Evolutionary conservation across 257 asterid species (phyloP).

Genomic region (Przewalskia tangutica): DNA sequence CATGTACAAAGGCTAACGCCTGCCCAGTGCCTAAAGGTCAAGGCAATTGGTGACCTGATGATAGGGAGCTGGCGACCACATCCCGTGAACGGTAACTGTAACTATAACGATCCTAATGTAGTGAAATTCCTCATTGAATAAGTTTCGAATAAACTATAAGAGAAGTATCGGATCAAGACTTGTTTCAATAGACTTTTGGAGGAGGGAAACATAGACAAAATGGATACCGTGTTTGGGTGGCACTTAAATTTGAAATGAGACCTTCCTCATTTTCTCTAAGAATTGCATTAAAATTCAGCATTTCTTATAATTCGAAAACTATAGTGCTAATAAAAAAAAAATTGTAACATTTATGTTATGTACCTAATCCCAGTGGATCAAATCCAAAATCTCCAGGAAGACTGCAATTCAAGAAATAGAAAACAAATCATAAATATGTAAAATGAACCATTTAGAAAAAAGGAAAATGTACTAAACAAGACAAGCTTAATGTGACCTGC

Average conservation of each 20-base stretch:
- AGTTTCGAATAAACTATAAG: not conserved
- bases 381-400: constrained; percentile 92
- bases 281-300: not conserved
- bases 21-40: not conserved
- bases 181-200: too few relatives aligned
- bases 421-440: not conserved
- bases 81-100: not conserved
- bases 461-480: not conserved
- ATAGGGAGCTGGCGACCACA: not conserved
- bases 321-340: not conserved
- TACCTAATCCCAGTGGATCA: constrained; percentile 84
- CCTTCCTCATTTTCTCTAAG: not conserved
- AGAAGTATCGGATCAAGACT: too few relatives aligned
- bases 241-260: not conserved
- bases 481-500: constrained; percentile 33
- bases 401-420: constrained; percentile 21
- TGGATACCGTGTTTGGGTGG: too few relatives aligned
- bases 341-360: not conserved
- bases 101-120: not conserved
- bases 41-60: not conserved
- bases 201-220: not conserved
- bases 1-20: not conserved
- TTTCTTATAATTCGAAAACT: not conserved
- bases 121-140: not conserved
- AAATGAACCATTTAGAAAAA: not conserved